Evolutionary conservation across 1,284 basidiomycete genomes (phyloP), one percentile per base, ranked within the genome.

Genomic region (Malassezia brasiliensis): DNA sequence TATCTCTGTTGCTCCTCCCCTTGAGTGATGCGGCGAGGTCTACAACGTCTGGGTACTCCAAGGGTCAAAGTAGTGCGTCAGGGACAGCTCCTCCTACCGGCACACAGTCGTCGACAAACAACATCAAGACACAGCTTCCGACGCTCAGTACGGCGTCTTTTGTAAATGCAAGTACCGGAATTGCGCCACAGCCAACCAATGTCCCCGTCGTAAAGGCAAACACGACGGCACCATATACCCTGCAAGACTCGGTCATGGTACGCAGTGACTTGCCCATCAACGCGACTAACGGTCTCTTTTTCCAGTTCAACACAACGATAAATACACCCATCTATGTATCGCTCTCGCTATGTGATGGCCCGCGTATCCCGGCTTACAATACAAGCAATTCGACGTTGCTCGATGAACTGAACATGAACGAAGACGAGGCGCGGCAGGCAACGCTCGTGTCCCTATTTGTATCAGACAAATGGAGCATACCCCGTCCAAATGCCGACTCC

Each of bases 351-450:
- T 73, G 70, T 51, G 42, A 49, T 17, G 70, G 70, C 2, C 69
- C 70, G 11, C 58, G 56, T 2, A 68, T 73, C 30, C 59, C 58
- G 2, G 59, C 69, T 0, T 69, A 69, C 60, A 68, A 71, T 38
- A 64, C 62, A n/a, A 65, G 63, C 37, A 66, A 69, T 45, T 14
- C 50, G 4, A 65, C 61, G 3, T 31, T 69, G 25, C 53, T 72
- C 10, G 52, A 64, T 5, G 15, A 44, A 0, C 50, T 71, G 11
- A 57, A 47, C 17, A 52, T 47, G 40, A 56, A 56, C 25, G 62
- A 63, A 2, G 58, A 55, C 2, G 51, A 69, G 12, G 65, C 66
- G 17, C 63, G 57, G 12, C 38, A 50, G 12, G 49, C 56, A 2
- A 72, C 70, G 28, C 60, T 68, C 1, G 59, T 65, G 3, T 51